Base-by-base conservation (phyloP, 2,329 filamentous ascomycete genomes). In the Pezizomycotina sp. region DNA sequence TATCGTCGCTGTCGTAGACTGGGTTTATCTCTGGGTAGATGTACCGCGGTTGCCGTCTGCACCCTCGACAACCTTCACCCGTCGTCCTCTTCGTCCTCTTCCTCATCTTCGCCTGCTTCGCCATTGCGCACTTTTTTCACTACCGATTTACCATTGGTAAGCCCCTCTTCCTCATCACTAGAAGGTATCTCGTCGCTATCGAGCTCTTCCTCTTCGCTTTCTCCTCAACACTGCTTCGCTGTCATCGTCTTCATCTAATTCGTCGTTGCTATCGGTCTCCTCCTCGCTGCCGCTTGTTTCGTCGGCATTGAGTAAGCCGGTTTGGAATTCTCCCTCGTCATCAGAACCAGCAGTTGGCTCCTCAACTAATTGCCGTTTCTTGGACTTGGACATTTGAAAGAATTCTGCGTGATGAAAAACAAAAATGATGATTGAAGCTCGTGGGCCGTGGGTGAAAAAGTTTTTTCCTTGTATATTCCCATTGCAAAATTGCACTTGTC, bases 1-100 rank as follows among this genome's bases (percentile, higher is more conserved):
- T 79, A 54, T 93, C 86, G 59, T 98, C 91, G 2, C 84, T 92
- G 54, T 95, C 89, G 60, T 98, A 93, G 35, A 83, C 76, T 2
- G 86, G 81, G 48, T 95, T 77, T 46, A 98, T 83, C 55, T 95
- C 89, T 46, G 78, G 71, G 60, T 95, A 98, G 27, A 93, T 68
- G 55, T 92, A 98, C 56, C 89, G 74, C 47, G 75, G 71, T 82
- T 79, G 42, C 89, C 89, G 60, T 93, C 89, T 49, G 89, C 86
- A 52, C 93, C 89, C 38, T 68, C 77, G 27, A 77, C 65, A 45
- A 76, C 61, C 20, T 62, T 68, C 26, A 75, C 56, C 61, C 63
- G 47, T 70, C 71, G 46, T 66, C 64, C 38, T 59, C 57, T 14
- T 57, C 56, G 22, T 59, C 57, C 4, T 60, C 55, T 5, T 60